Evolutionary conservation across 2,329 filamentous ascomycete genomes (phyloP).

Genomic region (Penicillium fuscoglaucum): DNA sequence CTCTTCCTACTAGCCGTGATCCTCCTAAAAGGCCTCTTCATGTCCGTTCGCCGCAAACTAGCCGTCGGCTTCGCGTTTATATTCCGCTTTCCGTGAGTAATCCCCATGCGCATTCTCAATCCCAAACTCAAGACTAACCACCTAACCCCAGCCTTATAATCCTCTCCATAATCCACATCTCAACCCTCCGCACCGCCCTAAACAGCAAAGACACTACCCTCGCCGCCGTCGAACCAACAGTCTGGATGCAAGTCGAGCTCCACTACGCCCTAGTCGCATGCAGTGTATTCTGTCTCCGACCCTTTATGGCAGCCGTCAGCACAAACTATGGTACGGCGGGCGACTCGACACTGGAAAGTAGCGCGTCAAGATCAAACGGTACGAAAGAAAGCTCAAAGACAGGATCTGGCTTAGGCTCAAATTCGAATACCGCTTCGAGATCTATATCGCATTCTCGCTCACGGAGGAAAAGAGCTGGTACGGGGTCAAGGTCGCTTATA

Average conservation of each 20-base stretch:
- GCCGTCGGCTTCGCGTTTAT: conserved; percentile 37
- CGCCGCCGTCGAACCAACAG: conserved; percentile 33
- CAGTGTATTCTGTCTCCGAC: conserved; percentile 39
- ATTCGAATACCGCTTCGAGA: conserved; percentile 14
- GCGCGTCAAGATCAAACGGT: conserved; percentile 19
- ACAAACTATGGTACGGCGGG: conserved; percentile 40
- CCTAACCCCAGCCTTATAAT: conserved; percentile 35
- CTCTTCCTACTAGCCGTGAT: conserved; percentile 33
- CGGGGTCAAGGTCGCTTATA: background rate
- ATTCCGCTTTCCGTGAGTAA: conserved; percentile 40
- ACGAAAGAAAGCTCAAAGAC: conserved; percentile 23
- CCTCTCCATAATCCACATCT: conserved; percentile 39
- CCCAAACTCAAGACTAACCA: background rate
- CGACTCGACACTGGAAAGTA: conserved; percentile 31
- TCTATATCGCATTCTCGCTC: conserved; percentile 1
- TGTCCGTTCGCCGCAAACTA: conserved; percentile 35
- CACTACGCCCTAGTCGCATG: conserved; percentile 40
- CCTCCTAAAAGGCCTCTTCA: conserved; percentile 36
- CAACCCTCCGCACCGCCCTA: conserved; percentile 31
- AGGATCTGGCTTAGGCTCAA: conserved; percentile 9
- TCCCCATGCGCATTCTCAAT: background rate
- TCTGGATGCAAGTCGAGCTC: conserved; percentile 41
- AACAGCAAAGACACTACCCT: conserved; percentile 38
- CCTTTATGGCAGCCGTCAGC: conserved; percentile 40
- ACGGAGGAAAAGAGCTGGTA: conserved; percentile 3